phyloP scores from a whole-genome alignment of 148 eudicot genomes.

The Silene uniflora region DNA sequence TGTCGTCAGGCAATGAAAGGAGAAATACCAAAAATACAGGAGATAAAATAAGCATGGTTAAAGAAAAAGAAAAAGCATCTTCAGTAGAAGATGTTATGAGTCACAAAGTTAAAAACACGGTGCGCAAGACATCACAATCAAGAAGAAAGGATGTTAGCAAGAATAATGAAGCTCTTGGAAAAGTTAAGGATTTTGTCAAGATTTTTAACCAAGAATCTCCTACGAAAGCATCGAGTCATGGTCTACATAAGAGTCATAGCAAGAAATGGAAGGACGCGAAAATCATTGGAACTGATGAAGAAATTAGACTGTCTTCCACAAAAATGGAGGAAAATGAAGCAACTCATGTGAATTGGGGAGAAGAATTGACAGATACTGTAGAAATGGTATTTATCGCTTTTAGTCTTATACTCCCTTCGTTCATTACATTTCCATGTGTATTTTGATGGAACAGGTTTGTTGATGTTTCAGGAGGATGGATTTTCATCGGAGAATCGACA shows the following conservation, averaged over 20 bases:
- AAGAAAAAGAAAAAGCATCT: slow-evolving; percentile 22
- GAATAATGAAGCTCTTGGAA: slow-evolving; percentile 30
- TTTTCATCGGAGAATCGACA: slow-evolving; percentile 26
- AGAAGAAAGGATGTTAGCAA: slow-evolving; percentile 23
- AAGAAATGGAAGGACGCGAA: slow-evolving; percentile 35
- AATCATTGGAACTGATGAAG: slow-evolving; percentile 25
- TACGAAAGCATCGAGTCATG: slow-evolving; percentile 27
- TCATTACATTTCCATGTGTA: too few relatives aligned
- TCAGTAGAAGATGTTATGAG: slow-evolving; percentile 20
- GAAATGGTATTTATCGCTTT: slow-evolving; percentile 35
- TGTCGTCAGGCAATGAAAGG: slow-evolving; percentile 28
- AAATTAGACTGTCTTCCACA: slow-evolving; percentile 21
- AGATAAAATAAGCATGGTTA: slow-evolving; percentile 23
- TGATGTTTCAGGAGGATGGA: slow-evolving; percentile 42
- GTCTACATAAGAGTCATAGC: slow-evolving; percentile 34
- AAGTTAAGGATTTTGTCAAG: slow-evolving; percentile 72
- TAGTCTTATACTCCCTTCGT: background rate
- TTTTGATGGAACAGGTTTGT: background rate
- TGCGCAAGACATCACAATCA: slow-evolving; percentile 17
- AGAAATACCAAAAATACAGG: slow-evolving; percentile 19
- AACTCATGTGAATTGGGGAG: slow-evolving; percentile 19
- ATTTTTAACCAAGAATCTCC: slow-evolving; percentile 55
- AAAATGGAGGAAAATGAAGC: slow-evolving; percentile 21
- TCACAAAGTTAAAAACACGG: slow-evolving; percentile 26
- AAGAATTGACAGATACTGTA: slow-evolving; percentile 27